Percentiles rank a stretch among this genome's conserved stretches.
phyloP scores from a whole-genome alignment of 257 asterid genomes.

The Nicotiana undulata region DNA sequence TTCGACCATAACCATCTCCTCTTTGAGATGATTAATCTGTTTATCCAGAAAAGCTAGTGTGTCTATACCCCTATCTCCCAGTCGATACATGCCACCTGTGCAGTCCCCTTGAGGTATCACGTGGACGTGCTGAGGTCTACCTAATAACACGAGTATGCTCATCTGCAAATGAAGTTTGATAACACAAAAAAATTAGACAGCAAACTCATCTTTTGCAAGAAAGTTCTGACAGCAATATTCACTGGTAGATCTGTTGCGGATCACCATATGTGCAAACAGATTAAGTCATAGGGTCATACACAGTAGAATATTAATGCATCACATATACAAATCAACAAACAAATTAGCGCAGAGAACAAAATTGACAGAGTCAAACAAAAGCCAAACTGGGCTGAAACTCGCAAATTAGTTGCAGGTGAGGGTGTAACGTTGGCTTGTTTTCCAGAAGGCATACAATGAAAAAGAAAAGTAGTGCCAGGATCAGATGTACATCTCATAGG shows the following conservation, averaged over 20 bases:
- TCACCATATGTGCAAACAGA: background rate
- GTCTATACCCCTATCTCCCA: conserved; percentile 34
- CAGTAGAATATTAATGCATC: background rate
- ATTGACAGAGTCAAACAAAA: background rate
- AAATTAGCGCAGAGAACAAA: background rate
- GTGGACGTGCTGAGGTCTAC: conserved; percentile 83
- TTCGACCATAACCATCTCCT: conserved; percentile 71
- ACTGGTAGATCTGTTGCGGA: background rate
- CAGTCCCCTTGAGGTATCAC: conserved; percentile 58
- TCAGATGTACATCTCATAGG: background rate
- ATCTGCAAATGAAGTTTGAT: conserved; percentile 34
- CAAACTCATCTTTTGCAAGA: background rate
- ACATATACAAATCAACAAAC: background rate
- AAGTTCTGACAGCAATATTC: background rate
- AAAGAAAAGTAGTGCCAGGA: background rate
- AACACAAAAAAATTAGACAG: background rate
- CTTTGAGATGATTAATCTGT: conserved; percentile 59
- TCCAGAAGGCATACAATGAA: background rate
- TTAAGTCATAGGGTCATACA: background rate
- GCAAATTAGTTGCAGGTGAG: background rate
- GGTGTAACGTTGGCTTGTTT: background rate
- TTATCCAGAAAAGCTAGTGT: conserved; percentile 33
- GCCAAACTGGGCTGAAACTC: background rate
- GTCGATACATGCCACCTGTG: conserved; percentile 20
- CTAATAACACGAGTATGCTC: conserved; percentile 70